Base-by-base conservation (phyloP, 2,329 filamentous ascomycete genomes). In the Orbilia oligospora region DNA sequence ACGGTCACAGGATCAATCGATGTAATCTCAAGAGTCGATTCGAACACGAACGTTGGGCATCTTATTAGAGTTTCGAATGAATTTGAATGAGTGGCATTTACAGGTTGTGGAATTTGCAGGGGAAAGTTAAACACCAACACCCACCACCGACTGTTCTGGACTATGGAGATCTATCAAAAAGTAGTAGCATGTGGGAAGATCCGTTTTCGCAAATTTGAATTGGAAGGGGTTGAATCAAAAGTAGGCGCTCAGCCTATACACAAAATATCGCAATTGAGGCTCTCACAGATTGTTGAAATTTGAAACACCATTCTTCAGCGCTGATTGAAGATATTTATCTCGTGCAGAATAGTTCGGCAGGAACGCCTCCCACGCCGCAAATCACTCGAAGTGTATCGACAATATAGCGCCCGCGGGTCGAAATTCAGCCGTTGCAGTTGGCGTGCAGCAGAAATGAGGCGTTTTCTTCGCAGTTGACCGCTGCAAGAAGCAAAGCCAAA, bases 371-470 rank as follows among this genome's bases (percentile, higher is more conserved):
- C 27, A 30, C 27, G 27, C 27, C 27, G 27, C 27, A 30, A 30
- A 30, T 30, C 27, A 30, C 27, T 30, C 6, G 27, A 30, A 30
- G 27, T 30, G 27, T 30, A 30, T 30, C 27, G 27, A 30, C 27
- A n/a, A n/a, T n/a, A n/a, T n/a, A 30, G 41, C 36, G 30, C 22
- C 55, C 6, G 33, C 16, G 36, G 73, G 64, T 77, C 67, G 61
- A 72, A 71, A 71, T 71, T 77, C 68, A 78, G 73, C 73, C 73
- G 61, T 71, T 71, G 55, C n/a, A 30, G 27, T 36, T 27, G 61
- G 56, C 36, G 36, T 71, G 67, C 66, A 71, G 18, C 18, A 18
- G 65, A 65, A 55, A 69, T 61, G 49, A 68, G 51, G 63, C 61
- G 71, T 65, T 67, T 56, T 65, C 16, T 12, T 53, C 44, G 24